Base-by-base conservation (phyloP, 2,329 filamentous ascomycete species). In the Purpureocillium takamizusanense region DNA sequence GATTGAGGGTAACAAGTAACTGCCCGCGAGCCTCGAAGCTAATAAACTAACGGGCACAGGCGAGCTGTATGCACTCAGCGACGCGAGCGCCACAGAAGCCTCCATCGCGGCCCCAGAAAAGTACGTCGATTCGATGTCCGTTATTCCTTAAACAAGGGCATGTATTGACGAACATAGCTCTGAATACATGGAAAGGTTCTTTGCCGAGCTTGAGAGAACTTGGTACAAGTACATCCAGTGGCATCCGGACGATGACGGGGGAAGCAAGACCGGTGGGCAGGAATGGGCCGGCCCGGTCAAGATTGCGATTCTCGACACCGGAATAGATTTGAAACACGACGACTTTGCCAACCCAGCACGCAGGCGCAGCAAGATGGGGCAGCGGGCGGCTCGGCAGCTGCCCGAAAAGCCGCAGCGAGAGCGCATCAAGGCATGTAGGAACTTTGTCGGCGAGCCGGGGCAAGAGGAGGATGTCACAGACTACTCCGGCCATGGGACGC, bases 241-340 rank as follows among this genome's bases (percentile, higher is more conserved):
- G 39, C 12, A 23, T 11, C 42, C 42, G 3, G 36, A 44, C 25
- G 44, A 46, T 7, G 42, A 46, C 27, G 16, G 5, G 21, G 21
- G 6, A 10, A n/a, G 27, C 16, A 30, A 18, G 11, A 31, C 33
- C 27, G 32, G 33, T 16, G 21, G 37, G 3, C 32, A 29, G 25
- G 35, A 44, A 10, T 40, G 39, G 37, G 21, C 44, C 9, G 44
- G 37, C 13, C 44, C 44, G 17, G 44, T 46, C 4, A 44, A 42
- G 31, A 40, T 46, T 2, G 44, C 42, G 7, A 44, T 46, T 21
- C 42, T 46, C 4, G 44, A 46, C 30, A 44, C 44, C 9, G 44
- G 44, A n/a, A 44, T 46, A 13, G 44, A 42, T 25, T 27, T 44
- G 12, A 14, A 18, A 7, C 44, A 44, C 10, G 36, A 29, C 13